These are phyloP conservation scores for Porogramme epimiltina DNA, from an alignment of 1,284 basidiomycete genomes.

Conservation along the genomic window DNA sequence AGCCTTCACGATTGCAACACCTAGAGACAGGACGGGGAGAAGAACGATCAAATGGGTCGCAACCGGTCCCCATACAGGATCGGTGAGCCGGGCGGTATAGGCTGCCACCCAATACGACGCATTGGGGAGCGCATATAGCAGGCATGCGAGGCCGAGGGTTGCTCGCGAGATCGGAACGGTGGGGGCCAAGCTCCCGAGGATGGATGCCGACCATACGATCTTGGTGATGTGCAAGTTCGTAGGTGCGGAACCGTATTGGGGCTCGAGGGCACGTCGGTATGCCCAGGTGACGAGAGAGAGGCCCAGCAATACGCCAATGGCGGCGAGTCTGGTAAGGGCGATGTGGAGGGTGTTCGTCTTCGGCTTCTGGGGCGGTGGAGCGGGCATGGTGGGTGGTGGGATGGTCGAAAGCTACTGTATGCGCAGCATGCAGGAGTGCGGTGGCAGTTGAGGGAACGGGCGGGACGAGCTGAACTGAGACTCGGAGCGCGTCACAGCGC, in stretches of 20 bases:
- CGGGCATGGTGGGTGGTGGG: slow-evolving; percentile 15
- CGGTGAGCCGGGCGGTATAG: slow-evolving; percentile 51
- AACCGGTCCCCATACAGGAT: slow-evolving; percentile 59
- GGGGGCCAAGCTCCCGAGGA: slow-evolving; percentile 39
- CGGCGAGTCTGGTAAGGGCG: slow-evolving; percentile 25
- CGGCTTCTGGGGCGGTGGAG: slow-evolving; percentile 9
- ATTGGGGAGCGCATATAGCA: slow-evolving; percentile 58
- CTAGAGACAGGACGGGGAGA: slow-evolving; percentile 53
- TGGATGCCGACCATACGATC: slow-evolving; percentile 41
- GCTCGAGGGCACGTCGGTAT: slow-evolving; percentile 56
- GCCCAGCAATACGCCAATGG: slow-evolving; percentile 33
- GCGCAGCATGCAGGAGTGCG: slow-evolving; percentile 9
- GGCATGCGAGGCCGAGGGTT: slow-evolving; percentile 42
- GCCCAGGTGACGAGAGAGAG: slow-evolving; percentile 55
- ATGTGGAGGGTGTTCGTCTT: slow-evolving; percentile 16
- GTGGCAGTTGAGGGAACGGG: not conserved
- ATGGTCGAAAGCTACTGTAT: slow-evolving; percentile 3
- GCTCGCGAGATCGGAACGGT: slow-evolving; percentile 31
- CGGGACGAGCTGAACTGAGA: slow-evolving; percentile 1
- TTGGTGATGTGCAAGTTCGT: slow-evolving; percentile 49
- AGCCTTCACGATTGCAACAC: slow-evolving; percentile 44
- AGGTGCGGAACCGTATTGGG: slow-evolving; percentile 58
- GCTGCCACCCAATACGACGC: slow-evolving; percentile 64
- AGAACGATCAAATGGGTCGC: slow-evolving; percentile 57
- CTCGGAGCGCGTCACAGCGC: slow-evolving; percentile 3